Evolutionary conservation across 148 eudicot genomes (phyloP).

Genomic region (Mesembryanthemum crystallinum): DNA sequence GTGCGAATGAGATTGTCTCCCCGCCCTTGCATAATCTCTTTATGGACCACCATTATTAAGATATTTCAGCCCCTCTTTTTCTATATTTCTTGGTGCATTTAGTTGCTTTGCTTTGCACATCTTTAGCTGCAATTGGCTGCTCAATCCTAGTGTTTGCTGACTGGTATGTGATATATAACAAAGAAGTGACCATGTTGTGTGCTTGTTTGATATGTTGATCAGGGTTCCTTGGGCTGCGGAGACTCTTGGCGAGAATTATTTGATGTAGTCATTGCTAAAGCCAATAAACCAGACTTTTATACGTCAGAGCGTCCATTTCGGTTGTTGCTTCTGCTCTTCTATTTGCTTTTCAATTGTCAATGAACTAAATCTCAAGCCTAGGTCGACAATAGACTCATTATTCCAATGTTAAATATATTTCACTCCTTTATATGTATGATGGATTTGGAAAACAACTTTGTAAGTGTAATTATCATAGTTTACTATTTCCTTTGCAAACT

Average conservation of each 20-base stretch:
- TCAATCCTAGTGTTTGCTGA: not conserved
- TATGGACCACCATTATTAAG: not conserved
- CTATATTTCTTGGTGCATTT: not conserved
- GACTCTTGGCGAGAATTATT: slow-evolving; percentile 98
- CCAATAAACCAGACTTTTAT: slow-evolving; percentile 96
- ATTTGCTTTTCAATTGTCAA: not conserved
- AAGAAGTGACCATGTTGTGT: not conserved
- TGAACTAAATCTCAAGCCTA: not conserved
- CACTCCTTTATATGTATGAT: not conserved
- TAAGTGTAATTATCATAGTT: not conserved
- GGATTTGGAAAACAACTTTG: not conserved
- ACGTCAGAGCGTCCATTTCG: slow-evolving; percentile 95
- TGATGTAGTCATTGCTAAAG: slow-evolving; percentile 98
- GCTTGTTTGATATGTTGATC: slow-evolving; percentile 23
- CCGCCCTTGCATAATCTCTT: not conserved
- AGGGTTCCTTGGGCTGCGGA: slow-evolving; percentile 74
- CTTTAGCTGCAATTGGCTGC: not conserved
- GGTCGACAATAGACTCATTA: not conserved
- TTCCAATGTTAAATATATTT: not conserved
- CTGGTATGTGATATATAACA: not conserved
- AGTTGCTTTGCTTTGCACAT: not conserved
- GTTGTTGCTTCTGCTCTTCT: slow-evolving; percentile 38
- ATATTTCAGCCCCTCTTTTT: not conserved
- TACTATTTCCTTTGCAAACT: not conserved
- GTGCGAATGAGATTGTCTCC: not conserved